Evolutionary conservation across 257 asterid species (phyloP).

Genomic region (Lycium ferocissimum): DNA sequence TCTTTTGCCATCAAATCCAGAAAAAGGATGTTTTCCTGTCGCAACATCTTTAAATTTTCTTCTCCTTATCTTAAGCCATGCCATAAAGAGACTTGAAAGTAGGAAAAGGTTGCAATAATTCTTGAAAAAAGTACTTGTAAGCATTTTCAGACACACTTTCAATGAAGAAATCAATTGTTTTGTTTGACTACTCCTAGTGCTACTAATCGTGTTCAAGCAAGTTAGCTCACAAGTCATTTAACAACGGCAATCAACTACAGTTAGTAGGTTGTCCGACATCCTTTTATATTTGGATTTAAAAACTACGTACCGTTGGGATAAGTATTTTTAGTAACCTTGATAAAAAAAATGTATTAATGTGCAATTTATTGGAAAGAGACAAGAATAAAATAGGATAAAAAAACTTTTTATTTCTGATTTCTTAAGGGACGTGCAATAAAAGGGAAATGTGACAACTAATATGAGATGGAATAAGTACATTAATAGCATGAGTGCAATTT

Average conservation of each 20-base stretch:
- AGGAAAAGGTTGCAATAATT: slow-evolving; percentile 28
- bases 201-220: not conserved
- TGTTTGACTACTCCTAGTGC: slow-evolving; percentile 27
- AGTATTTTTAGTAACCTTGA: too few relatives aligned
- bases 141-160: slow-evolving; percentile 10
- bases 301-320: too few relatives aligned
- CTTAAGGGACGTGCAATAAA: too few relatives aligned
- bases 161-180: slow-evolving; percentile 23
- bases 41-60: not conserved
- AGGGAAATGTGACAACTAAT: too few relatives aligned
- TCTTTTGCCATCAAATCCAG: slow-evolving; percentile 28
- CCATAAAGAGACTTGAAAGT: slow-evolving; percentile 26
- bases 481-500: too few relatives aligned
- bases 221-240: not conserved
- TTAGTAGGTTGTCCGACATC: not conserved
- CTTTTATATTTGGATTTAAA: not conserved
- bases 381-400: too few relatives aligned
- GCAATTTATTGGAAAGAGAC: too few relatives aligned
- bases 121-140: slow-evolving; percentile 2
- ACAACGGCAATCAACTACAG: slow-evolving; percentile 7
- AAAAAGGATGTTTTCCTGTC: slow-evolving; percentile 24
- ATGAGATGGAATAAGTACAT: too few relatives aligned
- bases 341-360: not conserved
- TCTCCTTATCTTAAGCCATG: slow-evolving; percentile 22
- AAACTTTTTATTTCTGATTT: too few relatives aligned